Evolutionary conservation across 2,329 filamentous ascomycete genomes (phyloP).

Genomic region (Dissoconium aciculare): DNA sequence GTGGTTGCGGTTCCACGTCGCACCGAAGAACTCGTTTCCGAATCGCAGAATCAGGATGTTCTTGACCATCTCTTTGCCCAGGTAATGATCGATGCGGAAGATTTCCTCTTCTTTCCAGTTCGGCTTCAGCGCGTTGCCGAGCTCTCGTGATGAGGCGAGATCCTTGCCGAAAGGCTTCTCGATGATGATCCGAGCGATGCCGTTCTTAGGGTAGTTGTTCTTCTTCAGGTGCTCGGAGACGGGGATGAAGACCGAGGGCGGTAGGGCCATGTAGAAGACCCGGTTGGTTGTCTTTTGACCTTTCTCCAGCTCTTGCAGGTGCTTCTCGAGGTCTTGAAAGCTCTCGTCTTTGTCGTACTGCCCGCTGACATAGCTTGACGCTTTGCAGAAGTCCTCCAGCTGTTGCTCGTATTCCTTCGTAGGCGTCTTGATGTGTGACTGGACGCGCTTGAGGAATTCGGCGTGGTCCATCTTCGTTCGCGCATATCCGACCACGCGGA

Average conservation of each 20-base stretch:
- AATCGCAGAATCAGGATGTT: conserved; percentile 97
- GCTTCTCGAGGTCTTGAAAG: conserved; percentile 70
- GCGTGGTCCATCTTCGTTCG: conserved; percentile 98
- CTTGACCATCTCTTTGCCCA: conserved; percentile 99
- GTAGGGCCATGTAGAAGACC: conserved; percentile 98
- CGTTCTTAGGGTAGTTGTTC: conserved; percentile 85
- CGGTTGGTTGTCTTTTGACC: conserved; percentile 72
- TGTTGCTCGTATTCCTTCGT: conserved; percentile 96
- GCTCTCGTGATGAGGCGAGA: conserved; percentile 78
- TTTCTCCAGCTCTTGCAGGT: conserved; percentile 73
- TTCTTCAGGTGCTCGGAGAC: conserved; percentile 95
- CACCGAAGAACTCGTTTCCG: conserved; percentile 95
- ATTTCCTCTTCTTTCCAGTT: conserved; percentile 99
- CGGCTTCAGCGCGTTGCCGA: conserved; percentile 86
- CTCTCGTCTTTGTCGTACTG: conserved; percentile 97
- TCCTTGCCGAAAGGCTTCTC: conserved; percentile 99
- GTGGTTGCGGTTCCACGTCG: conserved; percentile 97
- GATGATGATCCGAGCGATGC: conserved; percentile 88
- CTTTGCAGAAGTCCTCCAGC: conserved; percentile 70
- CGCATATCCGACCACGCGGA: conserved; percentile 96
- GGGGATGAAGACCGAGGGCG: conserved; percentile 93
- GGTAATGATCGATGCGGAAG: conserved; percentile 98
- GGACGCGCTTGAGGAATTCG: conserved; percentile 86
- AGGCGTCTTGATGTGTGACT: conserved; percentile 96
- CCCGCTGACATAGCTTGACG: conserved; percentile 90